Percentiles rank a stretch among this genome's conserved stretches.
Conservation (phyloP, 2,329 filamentous ascomycete species). For the Ceratocystis papillata region DNA sequence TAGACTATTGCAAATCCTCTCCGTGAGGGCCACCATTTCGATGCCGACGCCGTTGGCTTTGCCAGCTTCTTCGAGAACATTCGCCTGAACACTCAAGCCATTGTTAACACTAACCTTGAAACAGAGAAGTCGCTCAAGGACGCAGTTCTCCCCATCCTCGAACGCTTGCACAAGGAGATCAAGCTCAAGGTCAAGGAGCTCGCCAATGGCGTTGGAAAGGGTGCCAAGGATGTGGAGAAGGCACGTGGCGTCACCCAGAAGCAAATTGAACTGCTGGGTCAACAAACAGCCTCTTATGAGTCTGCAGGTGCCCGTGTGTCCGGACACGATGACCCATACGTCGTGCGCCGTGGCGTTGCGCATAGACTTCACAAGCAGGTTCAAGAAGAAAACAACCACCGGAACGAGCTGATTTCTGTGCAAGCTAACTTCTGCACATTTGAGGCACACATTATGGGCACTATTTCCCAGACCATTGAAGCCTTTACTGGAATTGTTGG, state of each 20-base stretch:
- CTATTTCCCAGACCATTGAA: constrained; percentile 70
- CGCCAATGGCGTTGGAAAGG: constrained; percentile 65
- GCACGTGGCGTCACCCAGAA: constrained; percentile 78
- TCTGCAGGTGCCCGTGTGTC: constrained; percentile 61
- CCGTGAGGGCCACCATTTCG: constrained; percentile 85
- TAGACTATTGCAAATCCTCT: constrained; percentile 76
- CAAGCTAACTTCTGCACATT: constrained; percentile 83
- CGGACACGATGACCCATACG: constrained; percentile 73
- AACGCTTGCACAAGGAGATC: constrained; percentile 87
- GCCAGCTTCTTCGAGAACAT: constrained; percentile 91
- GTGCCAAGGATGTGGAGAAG: constrained; percentile 85
- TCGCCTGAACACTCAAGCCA: constrained; percentile 78
- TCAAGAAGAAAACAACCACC: constrained; percentile 89
- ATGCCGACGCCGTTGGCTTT: constrained; percentile 76
- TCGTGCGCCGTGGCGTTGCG: constrained; percentile 68
- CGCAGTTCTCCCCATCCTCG: constrained; percentile 75
- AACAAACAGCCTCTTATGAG: constrained; percentile 71
- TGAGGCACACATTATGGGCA: constrained; percentile 72
- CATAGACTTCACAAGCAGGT: constrained; percentile 85
- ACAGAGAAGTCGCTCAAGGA: constrained; percentile 85
- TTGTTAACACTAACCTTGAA: constrained; percentile 80
- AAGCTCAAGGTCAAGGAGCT: constrained; percentile 94
- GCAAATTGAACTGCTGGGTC: constrained; percentile 86
- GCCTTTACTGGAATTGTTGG: constrained; percentile 73
- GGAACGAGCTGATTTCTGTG: constrained; percentile 80